phyloP scores from a whole-genome alignment of 1,284 basidiomycete species.

The Malassezia sp. region DNA sequence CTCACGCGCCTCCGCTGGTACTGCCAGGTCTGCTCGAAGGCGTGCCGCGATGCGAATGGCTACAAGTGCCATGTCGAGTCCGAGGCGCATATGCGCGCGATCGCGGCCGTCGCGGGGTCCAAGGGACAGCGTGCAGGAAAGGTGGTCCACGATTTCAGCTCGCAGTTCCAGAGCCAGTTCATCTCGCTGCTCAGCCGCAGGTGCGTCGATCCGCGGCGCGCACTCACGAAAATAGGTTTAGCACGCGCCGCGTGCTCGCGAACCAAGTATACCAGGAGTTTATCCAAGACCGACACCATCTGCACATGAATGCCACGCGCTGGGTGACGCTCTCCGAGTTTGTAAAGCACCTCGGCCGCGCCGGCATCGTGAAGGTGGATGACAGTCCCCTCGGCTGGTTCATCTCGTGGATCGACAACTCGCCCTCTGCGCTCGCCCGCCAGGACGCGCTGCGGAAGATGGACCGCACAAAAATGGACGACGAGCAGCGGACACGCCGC shows the following conservation, averaged over 20 bases:
- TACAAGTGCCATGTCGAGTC: constrained; percentile 59
- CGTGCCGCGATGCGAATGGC: constrained; percentile 43
- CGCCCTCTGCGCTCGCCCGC: constrained; percentile 80
- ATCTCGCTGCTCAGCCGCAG: constrained; percentile 71
- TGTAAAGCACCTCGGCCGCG: constrained; percentile 74
- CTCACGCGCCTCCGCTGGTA: constrained; percentile 46
- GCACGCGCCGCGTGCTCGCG: constrained; percentile 50
- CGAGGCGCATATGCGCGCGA: constrained; percentile 82
- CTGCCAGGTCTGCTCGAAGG: constrained; percentile 44
- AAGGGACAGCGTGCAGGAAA: constrained; percentile 73
- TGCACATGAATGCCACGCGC: constrained; percentile 96
- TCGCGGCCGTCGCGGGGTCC: constrained; percentile 62
- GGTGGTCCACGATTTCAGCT: constrained; percentile 81
- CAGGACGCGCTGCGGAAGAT: constrained; percentile 85
- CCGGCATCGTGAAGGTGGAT: constrained; percentile 79
- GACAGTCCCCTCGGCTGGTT: constrained; percentile 98
- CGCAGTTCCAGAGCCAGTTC: constrained; percentile 82
- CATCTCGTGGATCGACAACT: constrained; percentile 90
- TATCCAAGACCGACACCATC: constrained; percentile 83
- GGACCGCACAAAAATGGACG: constrained; percentile 77
- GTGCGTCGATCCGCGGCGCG: constrained; percentile 53
- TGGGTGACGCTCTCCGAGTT: constrained; percentile 97
- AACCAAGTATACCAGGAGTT: constrained; percentile 97
- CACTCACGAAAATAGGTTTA: constrained; percentile 21
- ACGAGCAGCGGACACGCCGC: constrained; percentile 82